These are phyloP conservation scores for Amniculicola lignicola DNA, from an alignment of 495 filamentous ascomycete genomes.

Conservation along the genomic window DNA sequence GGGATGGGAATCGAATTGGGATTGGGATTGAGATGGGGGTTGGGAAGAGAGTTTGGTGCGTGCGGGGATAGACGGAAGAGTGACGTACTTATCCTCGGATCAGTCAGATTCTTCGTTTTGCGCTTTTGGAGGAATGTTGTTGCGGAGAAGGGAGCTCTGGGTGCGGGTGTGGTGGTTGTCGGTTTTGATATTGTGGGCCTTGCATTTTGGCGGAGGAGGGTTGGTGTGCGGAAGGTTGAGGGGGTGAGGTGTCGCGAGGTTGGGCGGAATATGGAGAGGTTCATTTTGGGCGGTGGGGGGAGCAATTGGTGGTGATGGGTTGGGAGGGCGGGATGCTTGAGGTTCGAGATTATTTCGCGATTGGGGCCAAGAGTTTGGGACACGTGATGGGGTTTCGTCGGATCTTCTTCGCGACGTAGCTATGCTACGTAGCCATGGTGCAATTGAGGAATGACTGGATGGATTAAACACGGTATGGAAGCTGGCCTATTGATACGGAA, in stretches of 20 bases:
- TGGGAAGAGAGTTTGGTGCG: too few relatives aligned
- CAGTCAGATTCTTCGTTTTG: conserved; percentile 13
- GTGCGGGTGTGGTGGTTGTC: background rate
- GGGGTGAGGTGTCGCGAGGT: conserved; percentile 5
- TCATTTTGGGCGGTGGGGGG: conserved; percentile 2
- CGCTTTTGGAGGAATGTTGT: conserved; percentile 19
- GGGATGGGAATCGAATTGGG: conserved; percentile 1
- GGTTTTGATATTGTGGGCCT: conserved; percentile 1
- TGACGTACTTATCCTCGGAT: conserved; percentile 30
- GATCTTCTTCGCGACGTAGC: too few relatives aligned
- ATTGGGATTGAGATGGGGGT: too few relatives aligned
- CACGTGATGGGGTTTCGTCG: too few relatives aligned
- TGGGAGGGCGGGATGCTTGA: too few relatives aligned
- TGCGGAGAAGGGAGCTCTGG: conserved; percentile 23
- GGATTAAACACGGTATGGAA: too few relatives aligned
- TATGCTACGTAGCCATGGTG: too few relatives aligned
- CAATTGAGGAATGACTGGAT: too few relatives aligned
- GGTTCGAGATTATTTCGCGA: too few relatives aligned
- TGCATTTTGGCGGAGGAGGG: conserved; percentile 4
- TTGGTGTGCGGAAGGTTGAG: background rate
- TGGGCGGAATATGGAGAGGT: conserved; percentile 2
- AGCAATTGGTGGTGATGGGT: too few relatives aligned
- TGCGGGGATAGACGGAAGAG: background rate
- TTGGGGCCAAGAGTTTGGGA: too few relatives aligned
- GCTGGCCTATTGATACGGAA: too few relatives aligned